Conservation (phyloP, 345 rosid genomes). For the Eucalyptus tenuipes region DNA sequence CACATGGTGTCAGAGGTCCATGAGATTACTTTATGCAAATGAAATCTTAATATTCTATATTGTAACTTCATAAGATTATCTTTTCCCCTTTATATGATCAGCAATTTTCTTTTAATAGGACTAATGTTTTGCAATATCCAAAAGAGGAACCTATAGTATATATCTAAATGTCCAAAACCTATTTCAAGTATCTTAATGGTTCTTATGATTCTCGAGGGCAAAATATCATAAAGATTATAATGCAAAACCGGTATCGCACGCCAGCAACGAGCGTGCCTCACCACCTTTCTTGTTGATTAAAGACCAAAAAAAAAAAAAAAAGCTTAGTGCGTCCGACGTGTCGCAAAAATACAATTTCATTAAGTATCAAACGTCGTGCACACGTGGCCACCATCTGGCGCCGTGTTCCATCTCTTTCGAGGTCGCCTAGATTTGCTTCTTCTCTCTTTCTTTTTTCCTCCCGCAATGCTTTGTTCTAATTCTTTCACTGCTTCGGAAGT, state of each 20-base stretch:
- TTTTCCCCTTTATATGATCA: background rate
- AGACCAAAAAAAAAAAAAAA: background rate
- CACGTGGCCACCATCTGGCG: background rate
- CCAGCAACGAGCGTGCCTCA: background rate
- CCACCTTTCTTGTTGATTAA: background rate
- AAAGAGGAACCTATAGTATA: background rate
- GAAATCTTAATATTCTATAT: background rate
- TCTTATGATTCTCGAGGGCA: background rate
- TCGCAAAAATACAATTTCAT: background rate
- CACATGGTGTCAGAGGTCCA: background rate
- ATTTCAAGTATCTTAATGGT: background rate
- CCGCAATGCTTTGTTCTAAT: background rate
- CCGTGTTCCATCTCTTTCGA: background rate
- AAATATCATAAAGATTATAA: background rate
- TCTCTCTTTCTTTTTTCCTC: background rate
- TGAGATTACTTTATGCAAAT: background rate
- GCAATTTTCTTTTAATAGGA: background rate
- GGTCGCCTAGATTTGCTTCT: background rate
- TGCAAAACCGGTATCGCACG: background rate
- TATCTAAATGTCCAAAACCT: background rate
- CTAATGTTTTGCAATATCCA: background rate
- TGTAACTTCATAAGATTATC: background rate
- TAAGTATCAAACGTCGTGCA: background rate
- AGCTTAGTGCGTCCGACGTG: background rate
- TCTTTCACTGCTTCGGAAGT: background rate